Base-by-base conservation (phyloP, 331 rosid species). In the Phaseolus coccineus region DNA sequence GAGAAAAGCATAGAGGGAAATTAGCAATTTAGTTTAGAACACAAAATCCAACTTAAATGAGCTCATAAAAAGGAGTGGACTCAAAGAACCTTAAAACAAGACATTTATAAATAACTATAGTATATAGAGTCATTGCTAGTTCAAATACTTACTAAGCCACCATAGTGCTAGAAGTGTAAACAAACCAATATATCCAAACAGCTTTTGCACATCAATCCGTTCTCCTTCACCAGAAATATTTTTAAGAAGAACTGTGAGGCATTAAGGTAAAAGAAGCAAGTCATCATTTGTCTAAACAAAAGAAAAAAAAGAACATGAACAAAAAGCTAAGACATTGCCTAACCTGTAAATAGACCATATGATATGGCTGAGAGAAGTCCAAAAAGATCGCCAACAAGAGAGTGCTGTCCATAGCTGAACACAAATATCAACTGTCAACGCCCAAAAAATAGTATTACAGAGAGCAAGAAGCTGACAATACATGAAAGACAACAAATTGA, bases 181-280 rank as follows among this genome's bases (percentile, higher is more conserved):
- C 82, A 96, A 81, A 73, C 99, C 99, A 77, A 96, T 88, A 87
- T 96, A 96, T 82, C 99, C 99, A 73, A 96, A 96, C 88, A 96
- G 85, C 87, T 96, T 96, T 86, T 96, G 98, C 76, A 93, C 93
- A 50, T 96, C 98, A 63, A 87, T 90, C 42, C 88, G 85, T 81
- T 87, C 99, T 53, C 99, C 99, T 89, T 89, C 97, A 5, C 99
- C 98, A 3, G 90, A 85, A 82, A 93, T 69, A 80, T 93, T 90
- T 70, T 93, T 93, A 4, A 96, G 94, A 62, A 96, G 96, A 74
- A 96, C 98, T 96, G 87, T 95, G 86, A 46, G 65, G 28, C 67
- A 84, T 79, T 67, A 12, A 75, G 11, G 47, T 35, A 30, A 82
- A 40, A 28, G 71, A 70, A 66, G 40, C 39, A 4, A 55, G 50